Conservation (phyloP, 176 grass and related monocot species). For the barley (Hordeum vulgare) region MorexV3_pseudomolecules_assembly NC_058524.1:435692968-435693467, state of each 20-base stretch:
- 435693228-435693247: conserved; percentile 48
- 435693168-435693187: neutral
- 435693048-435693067: neutral
- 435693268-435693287: conserved; percentile 25
- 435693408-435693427: conserved; percentile 41
- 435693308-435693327: conserved; percentile 42
- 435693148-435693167: neutral
- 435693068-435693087: neutral
- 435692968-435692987: neutral
- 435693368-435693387: conserved; percentile 26
- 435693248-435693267: conserved; percentile 44
- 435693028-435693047: neutral
- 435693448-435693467: neutral
- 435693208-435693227: conserved; percentile 44
- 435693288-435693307: conserved; percentile 44
- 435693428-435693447: conserved; percentile 13
- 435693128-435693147: neutral
- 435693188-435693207: conserved; percentile 64
- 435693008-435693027: neutral
- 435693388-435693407: conserved; percentile 53
- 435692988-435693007: neutral
- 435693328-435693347: neutral
- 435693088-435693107: neutral
- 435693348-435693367: neutral
- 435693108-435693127: neutral